phyloP scores from a whole-genome alignment of 768 basidiomycete species.

The Leccinellum albellum region DNA sequence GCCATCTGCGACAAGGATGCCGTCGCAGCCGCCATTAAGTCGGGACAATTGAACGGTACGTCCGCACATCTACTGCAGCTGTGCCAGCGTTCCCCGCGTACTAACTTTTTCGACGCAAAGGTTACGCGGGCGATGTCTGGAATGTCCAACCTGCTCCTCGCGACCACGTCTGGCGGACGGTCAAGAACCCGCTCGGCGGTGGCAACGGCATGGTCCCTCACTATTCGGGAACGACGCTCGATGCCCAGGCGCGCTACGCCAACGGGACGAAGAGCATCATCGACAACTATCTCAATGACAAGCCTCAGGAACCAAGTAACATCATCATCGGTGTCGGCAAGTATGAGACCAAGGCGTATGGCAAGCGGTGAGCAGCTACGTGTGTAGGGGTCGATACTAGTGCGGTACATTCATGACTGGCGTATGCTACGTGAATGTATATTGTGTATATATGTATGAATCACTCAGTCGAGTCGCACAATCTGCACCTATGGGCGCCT shows the following conservation, averaged over 20 bases:
- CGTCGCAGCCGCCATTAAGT: slow-evolving; percentile 70
- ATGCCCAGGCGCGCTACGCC: slow-evolving; percentile 87
- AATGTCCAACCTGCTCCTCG: slow-evolving; percentile 82
- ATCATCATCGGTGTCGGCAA: slow-evolving; percentile 73
- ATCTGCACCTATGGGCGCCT: background rate
- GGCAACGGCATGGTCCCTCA: slow-evolving; percentile 91
- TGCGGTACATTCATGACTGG: background rate
- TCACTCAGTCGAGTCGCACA: background rate
- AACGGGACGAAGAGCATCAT: slow-evolving; percentile 66
- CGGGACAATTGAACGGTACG: slow-evolving; percentile 65
- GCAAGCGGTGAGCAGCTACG: slow-evolving; percentile 14
- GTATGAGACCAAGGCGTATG: slow-evolving; percentile 47
- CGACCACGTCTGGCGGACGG: slow-evolving; percentile 82
- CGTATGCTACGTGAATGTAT: background rate
- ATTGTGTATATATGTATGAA: background rate
- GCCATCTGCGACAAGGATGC: slow-evolving; percentile 86
- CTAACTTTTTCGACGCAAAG: slow-evolving; percentile 1
- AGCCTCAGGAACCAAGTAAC: slow-evolving; percentile 73
- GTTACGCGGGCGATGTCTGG: slow-evolving; percentile 67
- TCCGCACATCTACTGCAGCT: background rate
- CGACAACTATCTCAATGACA: slow-evolving; percentile 59
- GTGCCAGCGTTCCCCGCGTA: background rate
- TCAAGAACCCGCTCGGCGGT: slow-evolving; percentile 75
- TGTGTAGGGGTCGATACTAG: background rate
- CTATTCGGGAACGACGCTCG: slow-evolving; percentile 85